These are phyloP conservation scores for Penicillium soppii DNA, from an alignment of 495 filamentous ascomycete genomes.

Conservation along the genomic window DNA sequence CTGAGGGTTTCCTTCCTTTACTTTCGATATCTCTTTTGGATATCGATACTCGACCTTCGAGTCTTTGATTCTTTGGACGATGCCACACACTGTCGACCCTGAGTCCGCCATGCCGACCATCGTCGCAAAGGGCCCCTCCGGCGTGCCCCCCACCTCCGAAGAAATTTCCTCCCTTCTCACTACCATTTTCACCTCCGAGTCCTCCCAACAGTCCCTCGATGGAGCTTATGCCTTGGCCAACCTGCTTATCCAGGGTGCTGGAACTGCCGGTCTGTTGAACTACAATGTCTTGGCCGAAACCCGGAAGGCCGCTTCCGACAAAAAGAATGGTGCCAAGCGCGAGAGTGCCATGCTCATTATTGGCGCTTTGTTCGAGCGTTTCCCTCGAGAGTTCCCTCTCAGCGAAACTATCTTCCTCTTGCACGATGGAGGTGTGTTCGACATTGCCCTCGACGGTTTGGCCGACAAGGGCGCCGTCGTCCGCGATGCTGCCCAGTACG, in stretches of 20 bases:
- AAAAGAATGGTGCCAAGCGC: constrained; percentile 83
- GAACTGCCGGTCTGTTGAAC: constrained; percentile 66
- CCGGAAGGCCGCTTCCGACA: constrained; percentile 87
- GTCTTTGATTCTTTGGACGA: constrained; percentile 32
- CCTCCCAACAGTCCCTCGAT: constrained; percentile 84
- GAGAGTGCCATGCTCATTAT: constrained; percentile 95
- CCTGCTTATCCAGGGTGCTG: constrained; percentile 73
- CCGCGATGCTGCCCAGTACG: constrained; percentile 89
- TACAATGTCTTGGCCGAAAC: constrained; percentile 71
- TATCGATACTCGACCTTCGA: constrained; percentile 5
- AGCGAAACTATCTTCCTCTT: constrained; percentile 80
- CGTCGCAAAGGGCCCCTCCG: constrained; percentile 55
- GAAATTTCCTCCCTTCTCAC: constrained; percentile 73
- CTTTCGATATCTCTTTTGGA: constrained; percentile 9
- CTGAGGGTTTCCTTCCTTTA: not conserved
- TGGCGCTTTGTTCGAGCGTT: constrained; percentile 87
- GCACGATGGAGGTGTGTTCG: constrained; percentile 72
- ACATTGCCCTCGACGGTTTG: constrained; percentile 76
- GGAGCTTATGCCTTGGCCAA: constrained; percentile 81
- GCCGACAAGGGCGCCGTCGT: constrained; percentile 90
- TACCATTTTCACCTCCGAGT: constrained; percentile 74
- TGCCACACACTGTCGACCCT: constrained; percentile 66
- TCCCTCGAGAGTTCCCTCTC: constrained; percentile 72
- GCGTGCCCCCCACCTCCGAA: constrained; percentile 61
- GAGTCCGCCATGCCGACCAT: constrained; percentile 58